A percentile compares a stretch with the other conserved stretches of the same genome.
phyloP scores from a whole-genome alignment of 2,329 filamentous ascomycete genomes.

The Cryphonectria nitschkei region DNA sequence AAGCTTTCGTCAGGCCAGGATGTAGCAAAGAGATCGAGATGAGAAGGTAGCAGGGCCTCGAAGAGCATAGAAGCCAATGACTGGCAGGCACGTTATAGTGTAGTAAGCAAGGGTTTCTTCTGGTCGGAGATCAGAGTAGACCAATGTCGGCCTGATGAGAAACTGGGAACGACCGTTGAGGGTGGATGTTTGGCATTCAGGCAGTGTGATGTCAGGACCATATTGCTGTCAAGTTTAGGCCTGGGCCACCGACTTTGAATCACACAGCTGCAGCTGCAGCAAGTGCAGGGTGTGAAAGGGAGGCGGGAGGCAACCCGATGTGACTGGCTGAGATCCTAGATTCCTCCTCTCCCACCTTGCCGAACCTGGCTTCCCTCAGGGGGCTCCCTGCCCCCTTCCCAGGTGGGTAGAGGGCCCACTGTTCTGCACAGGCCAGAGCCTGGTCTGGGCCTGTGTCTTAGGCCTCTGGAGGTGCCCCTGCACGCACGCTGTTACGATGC shows the following conservation, averaged over 20 bases:
- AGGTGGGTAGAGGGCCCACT: background rate
- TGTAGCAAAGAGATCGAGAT: too few species aligned
- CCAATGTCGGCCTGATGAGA: background rate
- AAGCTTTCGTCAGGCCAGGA: too few species aligned
- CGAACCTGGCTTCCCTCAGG: background rate
- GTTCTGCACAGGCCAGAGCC: background rate
- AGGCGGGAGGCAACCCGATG: background rate
- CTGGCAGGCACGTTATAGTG: background rate
- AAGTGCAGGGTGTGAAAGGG: background rate
- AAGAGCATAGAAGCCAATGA: background rate
- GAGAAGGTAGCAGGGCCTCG: too few species aligned
- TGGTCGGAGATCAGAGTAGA: background rate
- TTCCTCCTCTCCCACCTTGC: background rate
- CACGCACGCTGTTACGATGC: background rate
- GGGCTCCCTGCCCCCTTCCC: background rate
- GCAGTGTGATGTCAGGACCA: slow-evolving; percentile 2
- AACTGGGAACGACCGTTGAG: slow-evolving; percentile 1
- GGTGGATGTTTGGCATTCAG: background rate
- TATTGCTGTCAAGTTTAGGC: background rate
- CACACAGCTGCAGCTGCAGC: background rate
- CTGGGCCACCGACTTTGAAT: background rate
- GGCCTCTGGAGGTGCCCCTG: background rate
- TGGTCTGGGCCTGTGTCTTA: background rate
- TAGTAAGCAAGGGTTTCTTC: background rate
- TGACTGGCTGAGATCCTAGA: slow-evolving; percentile 1